Evolutionary conservation across 2,329 filamentous ascomycete species (phyloP).

Genomic region (Neospermospora avenae): DNA sequence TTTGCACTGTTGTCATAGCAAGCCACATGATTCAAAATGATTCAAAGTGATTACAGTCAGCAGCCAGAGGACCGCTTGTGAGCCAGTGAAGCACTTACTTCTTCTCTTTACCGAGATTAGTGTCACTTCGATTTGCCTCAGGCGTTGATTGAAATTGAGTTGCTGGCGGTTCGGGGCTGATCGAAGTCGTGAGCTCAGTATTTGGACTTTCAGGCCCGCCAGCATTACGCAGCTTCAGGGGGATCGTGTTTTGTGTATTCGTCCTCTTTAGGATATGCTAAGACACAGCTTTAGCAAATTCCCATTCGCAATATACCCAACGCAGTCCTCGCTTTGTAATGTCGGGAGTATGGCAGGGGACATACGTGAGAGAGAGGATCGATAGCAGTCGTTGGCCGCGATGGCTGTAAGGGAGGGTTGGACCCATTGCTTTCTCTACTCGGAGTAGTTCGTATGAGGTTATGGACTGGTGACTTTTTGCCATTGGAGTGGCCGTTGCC

Average conservation of each 20-base stretch:
- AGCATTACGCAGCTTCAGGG: slow-evolving; percentile 47
- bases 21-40: slow-evolving; percentile 12
- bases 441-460: slow-evolving; percentile 27
- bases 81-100: slow-evolving; percentile 49
- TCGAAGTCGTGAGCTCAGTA: slow-evolving; percentile 24
- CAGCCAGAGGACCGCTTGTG: slow-evolving; percentile 7
- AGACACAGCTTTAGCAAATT: slow-evolving; percentile 22
- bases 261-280: slow-evolving; percentile 63
- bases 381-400: slow-evolving; percentile 44
- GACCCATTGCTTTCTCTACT: slow-evolving; percentile 26
- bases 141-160: slow-evolving; percentile 38
- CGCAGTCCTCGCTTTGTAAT: not conserved
- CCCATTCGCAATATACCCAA: not conserved
- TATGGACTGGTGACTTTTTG: slow-evolving; percentile 29
- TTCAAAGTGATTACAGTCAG: slow-evolving; percentile 13
- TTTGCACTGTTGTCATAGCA: slow-evolving; percentile 14
- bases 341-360: slow-evolving; percentile 19
- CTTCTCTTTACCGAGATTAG: slow-evolving; percentile 52
- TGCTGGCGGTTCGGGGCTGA: slow-evolving; percentile 25
- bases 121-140: slow-evolving; percentile 31
- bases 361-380: slow-evolving; percentile 67
- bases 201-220: slow-evolving; percentile 50
- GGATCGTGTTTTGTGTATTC: slow-evolving; percentile 58
- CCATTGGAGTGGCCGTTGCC: slow-evolving; percentile 27
- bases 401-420: slow-evolving; percentile 18